Conservation (phyloP, 2,329 filamentous ascomycete species). For the Fusarium paranaense region DNA sequence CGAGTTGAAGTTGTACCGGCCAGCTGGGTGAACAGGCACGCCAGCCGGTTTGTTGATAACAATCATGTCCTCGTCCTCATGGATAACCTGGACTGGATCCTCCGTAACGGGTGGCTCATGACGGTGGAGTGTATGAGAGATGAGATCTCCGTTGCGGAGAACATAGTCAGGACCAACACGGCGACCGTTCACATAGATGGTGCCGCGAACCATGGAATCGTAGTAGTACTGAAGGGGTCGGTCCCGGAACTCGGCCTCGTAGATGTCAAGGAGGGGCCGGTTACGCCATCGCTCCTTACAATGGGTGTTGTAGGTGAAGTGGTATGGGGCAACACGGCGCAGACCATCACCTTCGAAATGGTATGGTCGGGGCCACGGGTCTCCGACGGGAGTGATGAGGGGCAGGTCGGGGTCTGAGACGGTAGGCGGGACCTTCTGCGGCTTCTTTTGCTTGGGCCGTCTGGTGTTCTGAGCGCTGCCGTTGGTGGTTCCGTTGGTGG, state of each 20-base stretch:
- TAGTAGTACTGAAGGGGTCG: constrained; percentile 88
- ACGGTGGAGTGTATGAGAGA: constrained; percentile 93
- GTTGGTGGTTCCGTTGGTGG: constrained; percentile 9
- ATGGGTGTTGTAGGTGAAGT: constrained; percentile 94
- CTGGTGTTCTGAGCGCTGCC: constrained; percentile 18
- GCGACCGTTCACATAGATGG: constrained; percentile 84
- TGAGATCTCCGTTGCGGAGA: constrained; percentile 88
- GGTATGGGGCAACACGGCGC: constrained; percentile 85
- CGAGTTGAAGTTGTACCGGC: constrained; percentile 95
- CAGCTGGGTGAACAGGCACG: constrained; percentile 93
- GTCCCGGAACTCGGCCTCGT: constrained; percentile 92
- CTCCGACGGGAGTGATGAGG: constrained; percentile 50
- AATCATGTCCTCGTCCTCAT: constrained; percentile 93
- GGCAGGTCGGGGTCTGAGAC: constrained; percentile 37
- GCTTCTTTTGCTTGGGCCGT: constrained; percentile 25
- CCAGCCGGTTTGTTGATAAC: constrained; percentile 98
- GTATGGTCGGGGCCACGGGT: constrained; percentile 74
- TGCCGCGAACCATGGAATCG: constrained; percentile 82
- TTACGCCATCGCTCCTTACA: constrained; percentile 95
- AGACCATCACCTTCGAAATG: constrained; percentile 81
- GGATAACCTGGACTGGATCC: constrained; percentile 82
- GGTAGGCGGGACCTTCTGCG: constrained; percentile 27
- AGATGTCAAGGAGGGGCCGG: constrained; percentile 85
- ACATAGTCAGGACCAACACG: constrained; percentile 74
- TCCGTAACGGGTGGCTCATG: constrained; percentile 94